Evolutionary conservation across 495 filamentous ascomycete genomes (phyloP), one percentile per base, ranked within the genome.

Genomic region (Penicillium ochrochloron): DNA sequence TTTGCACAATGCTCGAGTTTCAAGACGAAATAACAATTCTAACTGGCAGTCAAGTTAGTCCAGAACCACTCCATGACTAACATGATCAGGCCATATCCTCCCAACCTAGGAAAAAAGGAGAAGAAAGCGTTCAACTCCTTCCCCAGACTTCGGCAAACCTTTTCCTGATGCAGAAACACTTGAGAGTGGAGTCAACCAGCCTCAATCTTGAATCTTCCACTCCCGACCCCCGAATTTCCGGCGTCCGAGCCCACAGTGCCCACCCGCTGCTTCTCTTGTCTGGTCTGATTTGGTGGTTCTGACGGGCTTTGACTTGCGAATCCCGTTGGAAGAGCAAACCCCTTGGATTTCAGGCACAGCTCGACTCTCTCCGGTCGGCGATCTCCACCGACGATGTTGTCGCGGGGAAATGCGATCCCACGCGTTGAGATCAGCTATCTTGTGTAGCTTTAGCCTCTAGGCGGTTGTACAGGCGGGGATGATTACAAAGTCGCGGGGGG

Each of bases 201-300:
- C 41, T 59, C 56, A 19, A 60, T 53, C 44, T 62, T 59, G 39
- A 19, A 60, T 53, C 44, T 62, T 42, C 63, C 55, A 60, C 59
- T 21, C 60, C 59, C 63, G 48, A 60, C 2, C 29, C n/a, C 66
- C 68, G 59, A 66, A 63, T 53, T 42, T 61, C 68, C 70, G 70
- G 58, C 46, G 55, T 34, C 68, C 70, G 67, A 64, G 50, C 44
- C 51, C 57, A 65, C 35, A 35, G 35, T 50, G 33, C 55, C 42
- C 35, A 52, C 50, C 50, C 35, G 46, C 50, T 55, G 35, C 19
- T 31, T 25, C 21, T 25, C 42, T 19, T 48, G 5, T 7, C 17
- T 52, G 25, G 25, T 12, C 19, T n/a, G 29, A 27, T 53, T 27
- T 48, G 19, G 19, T 10, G 27, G 5, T 34, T 2, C 33, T 56